Percentiles rank a stretch among this genome's conserved stretches.
Evolutionary conservation across 495 filamentous ascomycete genomes (phyloP).

Genomic region (Hypoxylon rickii): DNA sequence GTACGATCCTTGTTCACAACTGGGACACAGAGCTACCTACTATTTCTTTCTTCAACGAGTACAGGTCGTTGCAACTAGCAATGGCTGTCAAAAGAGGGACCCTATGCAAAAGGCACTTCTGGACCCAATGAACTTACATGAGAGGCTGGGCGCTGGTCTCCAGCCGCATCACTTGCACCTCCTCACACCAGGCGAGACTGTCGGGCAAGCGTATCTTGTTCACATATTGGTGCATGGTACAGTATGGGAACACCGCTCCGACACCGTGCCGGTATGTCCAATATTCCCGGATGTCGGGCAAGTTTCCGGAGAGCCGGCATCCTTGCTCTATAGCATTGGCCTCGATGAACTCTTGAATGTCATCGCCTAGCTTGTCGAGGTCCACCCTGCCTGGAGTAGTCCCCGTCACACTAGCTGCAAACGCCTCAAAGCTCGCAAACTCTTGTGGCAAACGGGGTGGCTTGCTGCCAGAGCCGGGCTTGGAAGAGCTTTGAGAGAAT

Average conservation of each 20-base stretch:
- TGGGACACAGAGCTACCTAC: neutral
- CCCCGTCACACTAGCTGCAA: conserved; percentile 1
- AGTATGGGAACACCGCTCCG: conserved; percentile 2
- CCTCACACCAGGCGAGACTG: conserved; percentile 2
- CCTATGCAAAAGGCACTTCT: neutral
- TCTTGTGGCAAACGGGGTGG: conserved; percentile 3
- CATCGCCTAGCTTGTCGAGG: neutral
- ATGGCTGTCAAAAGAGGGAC: neutral
- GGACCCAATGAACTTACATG: neutral
- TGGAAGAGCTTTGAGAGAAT: neutral
- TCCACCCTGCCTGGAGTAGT: neutral
- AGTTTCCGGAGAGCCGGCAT: conserved; percentile 5
- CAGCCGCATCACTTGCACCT: conserved; percentile 1
- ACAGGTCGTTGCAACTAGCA: conserved; percentile 8
- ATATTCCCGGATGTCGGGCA: conserved; percentile 5
- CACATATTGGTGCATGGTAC: conserved; percentile 7
- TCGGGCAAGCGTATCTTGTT: conserved; percentile 5
- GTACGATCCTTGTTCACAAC: neutral
- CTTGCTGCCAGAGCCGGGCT: neutral
- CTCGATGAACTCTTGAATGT: conserved; percentile 9
- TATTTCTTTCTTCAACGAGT: conserved; percentile 14
- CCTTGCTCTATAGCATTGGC: neutral
- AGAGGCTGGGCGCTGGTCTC: conserved; percentile 5
- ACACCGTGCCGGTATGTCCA: conserved; percentile 12
- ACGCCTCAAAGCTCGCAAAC: conserved; percentile 1